phyloP scores from a whole-genome alignment of 306 rosid genomes.

The Corylus americana region DNA sequence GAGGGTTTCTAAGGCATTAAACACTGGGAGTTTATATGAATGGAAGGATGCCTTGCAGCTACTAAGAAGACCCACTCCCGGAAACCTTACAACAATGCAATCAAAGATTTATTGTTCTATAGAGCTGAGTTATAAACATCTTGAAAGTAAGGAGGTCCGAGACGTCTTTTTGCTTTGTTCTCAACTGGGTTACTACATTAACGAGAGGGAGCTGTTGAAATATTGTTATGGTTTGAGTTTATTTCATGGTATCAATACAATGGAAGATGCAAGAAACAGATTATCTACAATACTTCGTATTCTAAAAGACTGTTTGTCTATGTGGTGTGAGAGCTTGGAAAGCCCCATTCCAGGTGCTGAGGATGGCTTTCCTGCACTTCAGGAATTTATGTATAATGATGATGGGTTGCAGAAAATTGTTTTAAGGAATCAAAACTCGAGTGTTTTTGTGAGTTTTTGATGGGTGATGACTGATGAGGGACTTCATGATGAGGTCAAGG shows the following conservation, averaged over 20 bases:
- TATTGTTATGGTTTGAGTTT: constrained; percentile 22
- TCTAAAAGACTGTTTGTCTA: not conserved
- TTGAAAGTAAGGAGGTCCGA: constrained; percentile 24
- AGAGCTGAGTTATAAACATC: constrained; percentile 29
- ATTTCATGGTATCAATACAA: not conserved
- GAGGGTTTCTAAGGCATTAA: not conserved
- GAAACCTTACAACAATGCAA: not conserved
- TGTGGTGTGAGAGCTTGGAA: too few species aligned
- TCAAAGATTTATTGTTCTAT: constrained; percentile 1
- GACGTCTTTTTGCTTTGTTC: constrained; percentile 32
- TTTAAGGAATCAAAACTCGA: too few species aligned
- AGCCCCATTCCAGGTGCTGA: too few species aligned
- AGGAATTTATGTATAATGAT: too few species aligned
- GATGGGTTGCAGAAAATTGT: too few species aligned
- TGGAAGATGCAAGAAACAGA: constrained; percentile 1
- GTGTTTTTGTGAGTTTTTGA: too few species aligned
- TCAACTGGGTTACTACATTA: not conserved
- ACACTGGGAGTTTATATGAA: not conserved
- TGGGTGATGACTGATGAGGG: too few species aligned
- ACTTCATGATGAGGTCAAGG: too few species aligned
- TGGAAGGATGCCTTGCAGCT: not conserved
- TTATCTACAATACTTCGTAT: not conserved
- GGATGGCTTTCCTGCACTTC: too few species aligned
- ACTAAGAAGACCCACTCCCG: not conserved
- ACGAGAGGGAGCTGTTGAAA: constrained; percentile 3